Conservation (phyloP, 768 basidiomycete species). For the Kwoniella botswanensis region DNA sequence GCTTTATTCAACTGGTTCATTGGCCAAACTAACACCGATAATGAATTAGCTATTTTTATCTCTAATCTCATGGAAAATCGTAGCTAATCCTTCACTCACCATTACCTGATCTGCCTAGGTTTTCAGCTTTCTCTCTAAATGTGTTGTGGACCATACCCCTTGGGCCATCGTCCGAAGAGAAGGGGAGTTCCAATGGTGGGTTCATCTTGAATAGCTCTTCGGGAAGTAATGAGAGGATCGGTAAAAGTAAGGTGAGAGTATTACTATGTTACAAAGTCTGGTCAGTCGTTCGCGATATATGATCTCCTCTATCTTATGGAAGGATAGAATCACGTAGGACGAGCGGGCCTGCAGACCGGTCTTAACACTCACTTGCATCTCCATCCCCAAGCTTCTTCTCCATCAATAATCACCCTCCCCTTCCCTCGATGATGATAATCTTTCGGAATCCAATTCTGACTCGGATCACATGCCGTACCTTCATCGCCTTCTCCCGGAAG, state of each 20-base stretch:
- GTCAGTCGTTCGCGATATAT: not conserved
- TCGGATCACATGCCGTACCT: conserved; percentile 42
- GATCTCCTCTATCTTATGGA: not conserved
- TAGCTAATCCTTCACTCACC: conserved; percentile 14
- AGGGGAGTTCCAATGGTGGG: conserved; percentile 44
- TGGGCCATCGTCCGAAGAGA: conserved; percentile 42
- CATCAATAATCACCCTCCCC: conserved; percentile 39
- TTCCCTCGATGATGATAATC: conserved; percentile 34
- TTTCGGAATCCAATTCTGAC: conserved; percentile 31
- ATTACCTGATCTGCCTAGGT: conserved; percentile 37
- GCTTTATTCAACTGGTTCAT: conserved; percentile 40
- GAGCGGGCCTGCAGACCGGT: no score
- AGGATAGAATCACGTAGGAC: not conserved
- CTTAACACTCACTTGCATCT: conserved; percentile 41
- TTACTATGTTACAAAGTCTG: conserved; percentile 31
- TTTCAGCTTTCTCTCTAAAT: conserved; percentile 39
- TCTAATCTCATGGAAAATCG: not conserved
- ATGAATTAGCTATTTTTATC: no score
- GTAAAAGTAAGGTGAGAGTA: conserved; percentile 40
- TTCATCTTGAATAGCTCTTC: conserved; percentile 34
- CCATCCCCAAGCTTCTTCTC: conserved; percentile 41
- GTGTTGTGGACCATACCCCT: conserved; percentile 40
- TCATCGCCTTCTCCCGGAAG: conserved; percentile 43
- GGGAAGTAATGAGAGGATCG: conserved; percentile 39
- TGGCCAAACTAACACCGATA: conserved; percentile 35